Evolutionary conservation across 2,329 filamentous ascomycete genomes (phyloP).

Genomic region (Orbilia quercus): DNA sequence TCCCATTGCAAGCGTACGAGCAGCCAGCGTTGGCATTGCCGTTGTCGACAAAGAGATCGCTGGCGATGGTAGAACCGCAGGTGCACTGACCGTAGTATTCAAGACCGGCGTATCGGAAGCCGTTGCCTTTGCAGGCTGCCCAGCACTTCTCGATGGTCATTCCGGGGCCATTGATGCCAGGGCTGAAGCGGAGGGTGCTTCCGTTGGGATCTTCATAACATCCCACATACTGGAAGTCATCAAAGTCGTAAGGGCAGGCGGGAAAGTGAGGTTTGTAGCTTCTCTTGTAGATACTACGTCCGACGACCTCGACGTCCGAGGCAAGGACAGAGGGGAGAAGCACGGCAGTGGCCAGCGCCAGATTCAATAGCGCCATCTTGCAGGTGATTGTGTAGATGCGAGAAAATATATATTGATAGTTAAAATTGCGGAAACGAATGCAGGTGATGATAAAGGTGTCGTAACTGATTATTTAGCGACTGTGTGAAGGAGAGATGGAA

Average conservation of each 20-base stretch:
- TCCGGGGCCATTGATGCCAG: constrained; percentile 35
- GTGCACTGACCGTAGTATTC: constrained; percentile 44
- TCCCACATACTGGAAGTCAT: constrained; percentile 21
- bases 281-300: constrained; percentile 36
- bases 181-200: constrained; percentile 41
- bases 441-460: constrained; percentile 18
- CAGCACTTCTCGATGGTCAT: constrained; percentile 53
- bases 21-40: constrained; percentile 26
- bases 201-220: constrained; percentile 42
- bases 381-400: too few relatives aligned
- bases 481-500: constrained; percentile 35
- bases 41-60: constrained; percentile 15
- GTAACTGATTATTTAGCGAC: constrained; percentile 33
- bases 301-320: constrained; percentile 7
- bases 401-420: too few relatives aligned
- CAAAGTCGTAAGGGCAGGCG: constrained; percentile 42
- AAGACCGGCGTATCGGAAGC: constrained; percentile 46
- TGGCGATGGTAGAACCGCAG: constrained; percentile 35
- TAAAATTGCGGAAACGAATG: constrained; percentile 21
- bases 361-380: constrained; percentile 33
- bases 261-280: constrained; percentile 43
- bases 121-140: constrained; percentile 51
- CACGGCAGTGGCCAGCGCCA: constrained; percentile 37
- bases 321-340: constrained; percentile 42
- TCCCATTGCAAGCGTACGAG: constrained; percentile 39